These are phyloP conservation scores for Aspergillus brunneoviolaceus DNA, from an alignment of 2,329 filamentous ascomycete genomes.

Conservation along the genomic window DNA sequence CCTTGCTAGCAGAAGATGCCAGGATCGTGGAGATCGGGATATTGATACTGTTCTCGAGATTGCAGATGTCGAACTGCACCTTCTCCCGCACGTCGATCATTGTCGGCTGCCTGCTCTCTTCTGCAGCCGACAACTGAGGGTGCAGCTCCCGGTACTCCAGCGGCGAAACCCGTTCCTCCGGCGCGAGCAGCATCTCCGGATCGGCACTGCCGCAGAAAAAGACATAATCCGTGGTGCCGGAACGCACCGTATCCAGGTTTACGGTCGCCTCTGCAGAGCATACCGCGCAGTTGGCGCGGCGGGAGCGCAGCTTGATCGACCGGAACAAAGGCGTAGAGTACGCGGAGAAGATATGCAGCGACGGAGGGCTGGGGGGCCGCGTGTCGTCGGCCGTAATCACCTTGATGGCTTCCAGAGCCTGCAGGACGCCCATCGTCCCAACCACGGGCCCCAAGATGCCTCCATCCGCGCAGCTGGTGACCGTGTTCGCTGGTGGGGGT, in stretches of 20 bases:
- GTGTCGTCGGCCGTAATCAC: slow-evolving; percentile 56
- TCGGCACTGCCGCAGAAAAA: slow-evolving; percentile 73
- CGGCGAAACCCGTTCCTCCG: slow-evolving; percentile 68
- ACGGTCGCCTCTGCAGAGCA: slow-evolving; percentile 68
- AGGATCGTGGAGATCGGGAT: slow-evolving; percentile 47
- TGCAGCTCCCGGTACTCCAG: slow-evolving; percentile 53
- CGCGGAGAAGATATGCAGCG: slow-evolving; percentile 46
- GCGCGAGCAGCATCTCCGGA: slow-evolving; percentile 57
- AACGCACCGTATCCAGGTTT: slow-evolving; percentile 60
- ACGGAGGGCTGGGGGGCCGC: slow-evolving; percentile 28
- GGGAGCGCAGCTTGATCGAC: slow-evolving; percentile 69
- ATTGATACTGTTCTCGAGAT: slow-evolving; percentile 71
- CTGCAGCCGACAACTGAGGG: slow-evolving; percentile 6
- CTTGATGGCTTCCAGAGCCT: slow-evolving; percentile 86
- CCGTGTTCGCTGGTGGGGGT: slow-evolving; percentile 78
- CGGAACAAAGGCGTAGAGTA: slow-evolving; percentile 60
- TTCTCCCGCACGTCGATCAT: slow-evolving; percentile 82
- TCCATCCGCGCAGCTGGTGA: slow-evolving; percentile 86
- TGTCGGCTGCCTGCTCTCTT: slow-evolving; percentile 46
- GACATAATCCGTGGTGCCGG: slow-evolving; percentile 74
- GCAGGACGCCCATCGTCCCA: slow-evolving; percentile 86
- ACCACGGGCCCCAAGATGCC: slow-evolving; percentile 92
- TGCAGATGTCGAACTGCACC: slow-evolving; percentile 80
- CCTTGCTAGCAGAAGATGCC: slow-evolving; percentile 13
- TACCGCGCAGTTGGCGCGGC: slow-evolving; percentile 69